Base-by-base conservation (phyloP, 192 early-diverging fungal genomes). In the Endogone sp. region DNA sequence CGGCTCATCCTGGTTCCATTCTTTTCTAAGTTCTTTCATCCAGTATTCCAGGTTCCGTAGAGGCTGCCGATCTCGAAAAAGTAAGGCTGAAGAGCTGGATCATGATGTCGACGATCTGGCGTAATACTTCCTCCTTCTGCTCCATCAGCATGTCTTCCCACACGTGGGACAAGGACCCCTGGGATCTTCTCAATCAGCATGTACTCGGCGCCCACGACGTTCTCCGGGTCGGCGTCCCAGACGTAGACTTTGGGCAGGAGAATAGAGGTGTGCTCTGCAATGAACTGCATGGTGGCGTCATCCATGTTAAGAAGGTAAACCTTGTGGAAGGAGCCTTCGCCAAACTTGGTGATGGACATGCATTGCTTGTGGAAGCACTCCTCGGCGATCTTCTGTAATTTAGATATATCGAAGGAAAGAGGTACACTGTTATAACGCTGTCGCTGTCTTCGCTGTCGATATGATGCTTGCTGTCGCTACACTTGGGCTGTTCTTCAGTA, bases 261-360 rank as follows among this genome's bases (percentile, higher is more conserved):
- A 9, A 60, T 60, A 26, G 59, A 26, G 23, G 59, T 60, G 4
- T 60, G 4, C 20, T 60, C 23, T 20, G 22, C 59, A 60, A 60
- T n/a, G 27, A 9, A 60, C 59, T 60, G 22, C 59, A 60, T 10
- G 23, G 59, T 60, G 6, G 59, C 59, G 27, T 60, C 59, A 9
- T 26, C 27, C 59, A 60, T 60, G 59, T 4, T 23, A 23, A 60
- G n/a, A n/a, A 26, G 22, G 59, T 60, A 60, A n/a, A 60, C 20
- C 59, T 60, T 60, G 59, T 60, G 59, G 27, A 60, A 60, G 9
- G 23, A 23, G 22, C 59, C 59, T 28, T 60, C 59, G 27, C 20
- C 27, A 23, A 60, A n/a, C 59, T 60, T 60, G 22, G 59, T 26
- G 59, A 60, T n/a, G 59, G 22, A 23, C 23, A 60, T 60, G 59